Conservation (phyloP, 805 yeast genomes). For the Saccharomyces kudriavzevii region DNA sequence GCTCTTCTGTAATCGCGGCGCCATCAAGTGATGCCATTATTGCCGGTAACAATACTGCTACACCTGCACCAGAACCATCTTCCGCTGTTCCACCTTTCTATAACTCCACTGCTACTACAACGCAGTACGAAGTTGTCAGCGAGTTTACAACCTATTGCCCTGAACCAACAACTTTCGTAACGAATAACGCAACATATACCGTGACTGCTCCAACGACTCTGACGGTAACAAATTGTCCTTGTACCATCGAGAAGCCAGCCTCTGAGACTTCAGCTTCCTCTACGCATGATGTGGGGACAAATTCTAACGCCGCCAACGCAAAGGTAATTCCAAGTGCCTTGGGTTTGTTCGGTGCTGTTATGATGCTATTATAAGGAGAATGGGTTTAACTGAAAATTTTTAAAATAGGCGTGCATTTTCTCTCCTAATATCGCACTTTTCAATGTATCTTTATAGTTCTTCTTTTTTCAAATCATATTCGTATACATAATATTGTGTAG, state of each 20-base stretch:
- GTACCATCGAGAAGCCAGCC: conserved; percentile 42
- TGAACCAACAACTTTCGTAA: conserved; percentile 52
- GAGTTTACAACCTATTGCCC: conserved; percentile 80
- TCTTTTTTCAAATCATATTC: neutral
- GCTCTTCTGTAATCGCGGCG: neutral
- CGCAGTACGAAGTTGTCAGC: conserved; percentile 43
- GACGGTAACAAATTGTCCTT: conserved; percentile 80
- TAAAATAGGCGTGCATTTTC: neutral
- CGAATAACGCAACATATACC: conserved; percentile 61
- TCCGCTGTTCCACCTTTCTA: neutral
- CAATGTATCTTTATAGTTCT: neutral
- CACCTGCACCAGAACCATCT: neutral
- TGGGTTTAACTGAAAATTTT: neutral
- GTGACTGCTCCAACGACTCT: conserved; percentile 73
- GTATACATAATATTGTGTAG: neutral
- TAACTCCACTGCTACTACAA: conserved; percentile 1
- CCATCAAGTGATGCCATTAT: neutral
- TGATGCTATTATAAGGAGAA: conserved; percentile 6
- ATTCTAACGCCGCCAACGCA: conserved; percentile 9
- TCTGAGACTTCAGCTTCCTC: conserved; percentile 4
- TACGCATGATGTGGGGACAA: neutral
- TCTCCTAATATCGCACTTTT: neutral
- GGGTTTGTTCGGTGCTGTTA: conserved; percentile 6
- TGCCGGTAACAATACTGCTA: neutral
- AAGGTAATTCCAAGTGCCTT: conserved; percentile 7